Percentiles rank a stretch among this genome's conserved stretches.
phyloP scores from a whole-genome alignment of 2,329 filamentous ascomycete species.

The Chalara sp. region DNA sequence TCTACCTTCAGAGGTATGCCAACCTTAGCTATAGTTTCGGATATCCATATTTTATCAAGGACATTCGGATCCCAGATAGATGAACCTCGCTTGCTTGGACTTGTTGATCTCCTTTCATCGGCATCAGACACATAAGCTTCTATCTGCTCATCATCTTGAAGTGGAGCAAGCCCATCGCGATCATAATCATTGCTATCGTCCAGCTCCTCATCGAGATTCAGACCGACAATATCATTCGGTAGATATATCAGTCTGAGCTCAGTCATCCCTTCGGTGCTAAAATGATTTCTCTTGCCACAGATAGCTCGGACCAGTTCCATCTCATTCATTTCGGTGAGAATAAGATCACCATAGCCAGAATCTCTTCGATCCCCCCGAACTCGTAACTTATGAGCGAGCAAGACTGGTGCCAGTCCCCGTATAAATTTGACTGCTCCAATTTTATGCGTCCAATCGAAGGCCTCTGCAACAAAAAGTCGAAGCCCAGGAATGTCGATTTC shows the following conservation, averaged over 20 bases:
- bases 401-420: slow-evolving; percentile 66
- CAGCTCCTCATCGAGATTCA: slow-evolving; percentile 68
- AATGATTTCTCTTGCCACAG: slow-evolving; percentile 60
- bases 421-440: slow-evolving; percentile 81
- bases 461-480: slow-evolving; percentile 67
- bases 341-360: slow-evolving; percentile 26
- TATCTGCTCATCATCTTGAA: slow-evolving; percentile 59
- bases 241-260: slow-evolving; percentile 76
- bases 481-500: slow-evolving; percentile 60
- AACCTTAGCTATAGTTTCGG: slow-evolving; percentile 54
- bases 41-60: slow-evolving; percentile 61
- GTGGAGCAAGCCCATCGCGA: slow-evolving; percentile 48
- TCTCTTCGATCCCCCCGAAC: slow-evolving; percentile 32
- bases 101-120: slow-evolving; percentile 13
- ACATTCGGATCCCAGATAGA: slow-evolving; percentile 57
- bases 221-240: slow-evolving; percentile 68
- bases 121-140: slow-evolving; percentile 24
- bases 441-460: slow-evolving; percentile 79
- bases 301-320: slow-evolving; percentile 56
- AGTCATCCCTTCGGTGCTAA: slow-evolving; percentile 64
- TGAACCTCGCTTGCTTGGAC: slow-evolving; percentile 28
- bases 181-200: slow-evolving; percentile 39
- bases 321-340: slow-evolving; percentile 38
- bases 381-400: slow-evolving; percentile 58
- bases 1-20: slow-evolving; percentile 60